Evolutionary conservation across 805 yeast species (phyloP).

Genomic region (Nadsonia fulvescens): DNA sequence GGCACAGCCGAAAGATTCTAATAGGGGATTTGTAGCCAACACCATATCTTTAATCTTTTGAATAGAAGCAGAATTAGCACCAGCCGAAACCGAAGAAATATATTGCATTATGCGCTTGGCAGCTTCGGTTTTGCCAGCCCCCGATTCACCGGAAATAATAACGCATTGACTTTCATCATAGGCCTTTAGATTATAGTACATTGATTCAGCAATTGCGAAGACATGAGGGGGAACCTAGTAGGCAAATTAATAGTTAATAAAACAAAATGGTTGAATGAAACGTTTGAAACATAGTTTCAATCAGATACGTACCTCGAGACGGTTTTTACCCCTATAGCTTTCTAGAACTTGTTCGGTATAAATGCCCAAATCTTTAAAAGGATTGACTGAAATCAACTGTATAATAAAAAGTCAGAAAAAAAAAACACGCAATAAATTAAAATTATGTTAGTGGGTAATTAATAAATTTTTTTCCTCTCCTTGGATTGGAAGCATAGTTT

Average conservation of each 20-base stretch:
- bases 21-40: conserved; percentile 82
- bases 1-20: conserved; percentile 89
- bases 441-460: too few relatives aligned
- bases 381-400: conserved; percentile 76
- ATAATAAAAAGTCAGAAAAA: conserved; percentile 1
- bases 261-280: not conserved
- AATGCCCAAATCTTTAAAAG: conserved; percentile 90
- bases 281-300: conserved; percentile 1
- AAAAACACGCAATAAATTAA: not conserved
- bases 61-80: conserved; percentile 44
- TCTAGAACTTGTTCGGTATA: conserved; percentile 65
- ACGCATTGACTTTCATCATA: conserved; percentile 94
- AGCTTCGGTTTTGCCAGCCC: conserved; percentile 97
- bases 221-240: conserved; percentile 73
- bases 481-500: too few relatives aligned
- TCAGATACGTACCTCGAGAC: conserved; percentile 45
- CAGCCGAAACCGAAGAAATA: conserved; percentile 70
- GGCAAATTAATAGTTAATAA: not conserved
- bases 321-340: conserved; percentile 74
- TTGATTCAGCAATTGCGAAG: conserved; percentile 90
- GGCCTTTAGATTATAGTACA: conserved; percentile 89
- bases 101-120: conserved; percentile 97
- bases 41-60: conserved; percentile 92
- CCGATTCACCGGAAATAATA: conserved; percentile 92
- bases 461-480: too few relatives aligned